Percentiles rank a stretch among this genome's conserved stretches.
Evolutionary conservation across 257 asterid genomes (phyloP).

Genomic region (Avicennia marina): DNA sequence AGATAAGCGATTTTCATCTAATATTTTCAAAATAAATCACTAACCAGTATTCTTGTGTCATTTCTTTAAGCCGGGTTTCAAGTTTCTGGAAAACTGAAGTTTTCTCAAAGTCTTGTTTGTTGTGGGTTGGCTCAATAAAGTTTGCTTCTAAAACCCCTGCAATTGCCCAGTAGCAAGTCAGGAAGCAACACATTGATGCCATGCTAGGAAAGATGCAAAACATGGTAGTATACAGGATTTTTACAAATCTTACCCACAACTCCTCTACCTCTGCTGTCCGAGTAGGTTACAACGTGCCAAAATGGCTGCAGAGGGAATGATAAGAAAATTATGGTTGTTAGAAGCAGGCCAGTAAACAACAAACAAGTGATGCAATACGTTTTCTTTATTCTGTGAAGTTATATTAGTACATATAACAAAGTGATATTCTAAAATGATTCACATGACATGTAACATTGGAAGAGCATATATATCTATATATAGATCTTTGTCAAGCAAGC

Average conservation of each 20-base stretch:
- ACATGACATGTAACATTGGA: too few relatives aligned
- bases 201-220: slow-evolving; percentile 17
- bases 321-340: slow-evolving; percentile 9
- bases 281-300: slow-evolving; percentile 72
- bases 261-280: slow-evolving; percentile 77
- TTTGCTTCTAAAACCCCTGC: slow-evolving; percentile 92
- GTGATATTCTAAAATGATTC: too few relatives aligned
- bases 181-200: slow-evolving; percentile 1
- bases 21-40: slow-evolving; percentile 17
- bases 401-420: too few relatives aligned
- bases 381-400: not conserved
- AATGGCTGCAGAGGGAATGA: slow-evolving; percentile 72
- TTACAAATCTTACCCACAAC: slow-evolving; percentile 72
- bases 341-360: slow-evolving; percentile 12
- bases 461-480: too few relatives aligned
- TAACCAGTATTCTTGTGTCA: slow-evolving; percentile 92
- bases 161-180: slow-evolving; percentile 17
- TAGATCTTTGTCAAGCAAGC: too few relatives aligned
- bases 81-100: slow-evolving; percentile 93
- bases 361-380: slow-evolving; percentile 10
- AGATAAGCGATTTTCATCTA: not conserved
- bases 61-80: slow-evolving; percentile 73
- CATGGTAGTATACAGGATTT: slow-evolving; percentile 5
- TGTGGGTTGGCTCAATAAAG: slow-evolving; percentile 81
- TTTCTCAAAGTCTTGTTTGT: slow-evolving; percentile 92